Percentiles rank a stretch among this genome's conserved stretches.
phyloP scores from a whole-genome alignment of 768 basidiomycete species.

The Gymnopilus junonius region DNA sequence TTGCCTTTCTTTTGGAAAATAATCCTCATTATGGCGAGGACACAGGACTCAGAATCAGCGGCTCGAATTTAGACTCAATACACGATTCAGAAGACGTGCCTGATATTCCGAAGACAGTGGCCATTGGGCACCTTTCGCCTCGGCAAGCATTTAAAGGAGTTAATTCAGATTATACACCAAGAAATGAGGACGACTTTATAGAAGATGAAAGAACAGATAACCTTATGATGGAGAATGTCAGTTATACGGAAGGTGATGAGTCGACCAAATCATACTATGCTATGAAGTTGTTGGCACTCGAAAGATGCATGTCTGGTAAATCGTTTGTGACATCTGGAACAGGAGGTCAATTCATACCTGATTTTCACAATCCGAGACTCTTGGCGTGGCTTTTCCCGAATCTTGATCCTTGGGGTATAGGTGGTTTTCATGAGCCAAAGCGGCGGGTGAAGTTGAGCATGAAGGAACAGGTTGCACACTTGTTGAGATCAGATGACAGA shows the following conservation, averaged over 20 bases:
- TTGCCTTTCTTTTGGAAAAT: not conserved
- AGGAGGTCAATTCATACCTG: not conserved
- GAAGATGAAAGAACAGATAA: too few species aligned
- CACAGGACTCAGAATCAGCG: not conserved
- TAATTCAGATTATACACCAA: not conserved
- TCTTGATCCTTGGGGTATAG: not conserved
- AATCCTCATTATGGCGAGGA: not conserved
- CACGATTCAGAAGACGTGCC: not conserved
- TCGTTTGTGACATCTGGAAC: not conserved
- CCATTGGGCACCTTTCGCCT: not conserved
- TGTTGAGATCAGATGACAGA: not conserved
- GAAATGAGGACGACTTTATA: not conserved
- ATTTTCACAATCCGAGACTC: not conserved
- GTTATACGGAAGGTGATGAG: not conserved
- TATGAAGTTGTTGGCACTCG: constrained; percentile 10
- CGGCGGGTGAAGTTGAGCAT: too few species aligned
- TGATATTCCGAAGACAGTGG: not conserved
- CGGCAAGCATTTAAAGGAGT: too few species aligned
- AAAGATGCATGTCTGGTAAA: not conserved
- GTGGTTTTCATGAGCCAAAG: too few species aligned
- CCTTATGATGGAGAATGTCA: not conserved
- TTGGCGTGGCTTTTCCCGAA: not conserved
- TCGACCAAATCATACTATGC: not conserved
- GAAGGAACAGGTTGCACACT: not conserved
- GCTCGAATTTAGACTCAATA: not conserved